These are phyloP conservation scores for Alternaria sp. DNA, from an alignment of 2,329 filamentous ascomycete genomes.

Conservation along the genomic window DNA sequence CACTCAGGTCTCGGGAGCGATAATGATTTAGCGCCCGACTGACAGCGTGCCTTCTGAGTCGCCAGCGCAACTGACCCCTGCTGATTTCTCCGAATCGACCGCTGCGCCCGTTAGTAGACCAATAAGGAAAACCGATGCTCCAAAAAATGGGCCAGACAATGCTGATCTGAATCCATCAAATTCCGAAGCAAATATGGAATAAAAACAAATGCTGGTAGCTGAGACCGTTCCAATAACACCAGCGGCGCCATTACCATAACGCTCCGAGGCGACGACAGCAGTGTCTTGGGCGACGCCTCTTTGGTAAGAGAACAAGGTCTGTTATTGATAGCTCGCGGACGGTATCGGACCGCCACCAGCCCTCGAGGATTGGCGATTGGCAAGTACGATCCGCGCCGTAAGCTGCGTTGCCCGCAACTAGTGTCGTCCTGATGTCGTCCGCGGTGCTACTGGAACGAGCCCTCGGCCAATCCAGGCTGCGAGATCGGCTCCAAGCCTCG, in stretches of 20 bases:
- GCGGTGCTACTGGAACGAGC: constrained; percentile 43
- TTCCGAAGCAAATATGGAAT: constrained; percentile 49
- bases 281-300: constrained; percentile 27
- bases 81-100: constrained; percentile 46
- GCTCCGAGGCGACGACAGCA: constrained; percentile 27
- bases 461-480: constrained; percentile 45
- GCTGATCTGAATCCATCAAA: constrained; percentile 51
- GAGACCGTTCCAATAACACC: constrained; percentile 44
- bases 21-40: constrained; percentile 50
- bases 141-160: constrained; percentile 42
- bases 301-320: constrained; percentile 30
- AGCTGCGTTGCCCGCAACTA: constrained; percentile 43
- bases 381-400: constrained; percentile 45
- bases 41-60: constrained; percentile 43
- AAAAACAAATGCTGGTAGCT: constrained; percentile 40
- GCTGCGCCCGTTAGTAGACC: constrained; percentile 40
- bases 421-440: constrained; percentile 44
- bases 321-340: constrained; percentile 41
- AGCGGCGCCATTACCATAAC: constrained; percentile 34
- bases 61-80: constrained; percentile 42
- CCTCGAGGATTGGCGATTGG: constrained; percentile 43
- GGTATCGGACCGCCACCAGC: constrained; percentile 40
- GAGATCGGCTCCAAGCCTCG: constrained; percentile 37
- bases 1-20: constrained; percentile 43
- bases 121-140: constrained; percentile 39